Conservation (phyloP, 2,329 filamentous ascomycete genomes). For the Botrytis aclada region DNA sequence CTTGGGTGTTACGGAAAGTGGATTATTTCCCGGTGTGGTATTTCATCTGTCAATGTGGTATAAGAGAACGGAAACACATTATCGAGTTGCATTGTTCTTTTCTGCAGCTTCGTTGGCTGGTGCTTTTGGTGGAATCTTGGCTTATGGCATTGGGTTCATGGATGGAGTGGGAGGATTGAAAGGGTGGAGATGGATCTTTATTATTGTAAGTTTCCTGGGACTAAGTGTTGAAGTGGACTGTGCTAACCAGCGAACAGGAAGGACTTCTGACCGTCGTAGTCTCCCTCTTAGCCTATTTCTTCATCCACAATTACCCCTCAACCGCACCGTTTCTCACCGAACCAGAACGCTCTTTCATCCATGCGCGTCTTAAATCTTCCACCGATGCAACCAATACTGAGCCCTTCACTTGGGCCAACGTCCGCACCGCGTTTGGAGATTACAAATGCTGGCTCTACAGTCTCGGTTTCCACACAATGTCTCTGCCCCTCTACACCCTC, state of each 20-base stretch:
- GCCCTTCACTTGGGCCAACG: slow-evolving; percentile 64
- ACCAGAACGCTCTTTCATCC: slow-evolving; percentile 41
- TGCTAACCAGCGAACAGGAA: slow-evolving; percentile 41
- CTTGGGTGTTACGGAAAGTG: slow-evolving; percentile 53
- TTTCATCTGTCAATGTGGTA: slow-evolving; percentile 51
- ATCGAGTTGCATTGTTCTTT: slow-evolving; percentile 55
- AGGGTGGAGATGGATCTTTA: slow-evolving; percentile 60
- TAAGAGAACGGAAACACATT: slow-evolving; percentile 52
- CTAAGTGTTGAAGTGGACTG: not conserved
- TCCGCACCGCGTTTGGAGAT: slow-evolving; percentile 61
- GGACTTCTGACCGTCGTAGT: slow-evolving; percentile 54
- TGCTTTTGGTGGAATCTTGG: slow-evolving; percentile 55
- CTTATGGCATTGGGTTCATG: slow-evolving; percentile 56
- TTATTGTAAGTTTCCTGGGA: slow-evolving; percentile 44
- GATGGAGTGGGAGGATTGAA: slow-evolving; percentile 49
- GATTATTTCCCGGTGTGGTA: slow-evolving; percentile 54
- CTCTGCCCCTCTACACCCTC: slow-evolving; percentile 56
- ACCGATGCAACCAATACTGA: slow-evolving; percentile 69
- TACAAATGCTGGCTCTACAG: slow-evolving; percentile 72
- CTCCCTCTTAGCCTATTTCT: slow-evolving; percentile 50
- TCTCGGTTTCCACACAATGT: slow-evolving; percentile 69
- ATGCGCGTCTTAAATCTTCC: slow-evolving; percentile 62
- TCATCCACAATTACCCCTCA: slow-evolving; percentile 64
- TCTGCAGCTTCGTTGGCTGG: slow-evolving; percentile 53
- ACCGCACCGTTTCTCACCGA: slow-evolving; percentile 56